These are phyloP conservation scores for Ensete ventricosum DNA, from an alignment of 176 grass and related monocot genomes.

Conservation along the genomic window DNA sequence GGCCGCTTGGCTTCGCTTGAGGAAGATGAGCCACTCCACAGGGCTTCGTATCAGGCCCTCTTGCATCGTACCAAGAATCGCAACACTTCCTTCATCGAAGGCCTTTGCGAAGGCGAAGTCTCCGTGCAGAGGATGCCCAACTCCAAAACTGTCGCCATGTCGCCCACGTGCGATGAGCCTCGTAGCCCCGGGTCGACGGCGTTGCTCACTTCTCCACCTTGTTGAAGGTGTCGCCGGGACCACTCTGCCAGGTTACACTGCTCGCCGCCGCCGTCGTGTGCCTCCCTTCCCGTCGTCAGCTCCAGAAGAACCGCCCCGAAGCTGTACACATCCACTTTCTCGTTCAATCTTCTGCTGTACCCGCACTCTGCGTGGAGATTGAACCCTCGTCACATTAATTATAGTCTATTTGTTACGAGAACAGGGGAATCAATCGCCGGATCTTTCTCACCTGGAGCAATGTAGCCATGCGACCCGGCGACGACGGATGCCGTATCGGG, in stretches of 20 bases:
- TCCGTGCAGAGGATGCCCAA: slow-evolving; percentile 56
- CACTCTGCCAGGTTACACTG: slow-evolving; percentile 66
- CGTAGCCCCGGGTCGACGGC: slow-evolving; percentile 33
- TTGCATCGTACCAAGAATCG: slow-evolving; percentile 27
- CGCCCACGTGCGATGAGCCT: slow-evolving; percentile 14
- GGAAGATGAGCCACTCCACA: no score
- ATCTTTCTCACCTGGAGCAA: slow-evolving; percentile 49
- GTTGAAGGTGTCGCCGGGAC: slow-evolving; percentile 49
- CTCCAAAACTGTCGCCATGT: slow-evolving; percentile 46
- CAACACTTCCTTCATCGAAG: slow-evolving; percentile 60
- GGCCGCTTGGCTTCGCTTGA: no score
- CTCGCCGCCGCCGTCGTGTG: slow-evolving; percentile 23
- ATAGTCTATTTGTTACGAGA: no score
- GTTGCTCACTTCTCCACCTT: slow-evolving; percentile 27
- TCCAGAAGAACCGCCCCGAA: slow-evolving; percentile 82
- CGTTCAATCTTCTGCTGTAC: slow-evolving; percentile 41
- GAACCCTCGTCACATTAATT: not conserved
- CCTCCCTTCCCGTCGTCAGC: slow-evolving; percentile 42
- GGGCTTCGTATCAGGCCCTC: no score
- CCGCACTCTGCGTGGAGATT: slow-evolving; percentile 41
- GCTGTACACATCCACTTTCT: slow-evolving; percentile 86
- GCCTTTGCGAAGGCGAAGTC: slow-evolving; percentile 33
- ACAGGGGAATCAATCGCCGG: no score
- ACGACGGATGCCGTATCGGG: slow-evolving; percentile 46
- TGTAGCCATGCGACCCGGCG: slow-evolving; percentile 66